Percentiles rank a stretch among this genome's conserved stretches.
phyloP scores from a whole-genome alignment of 1,284 basidiomycete genomes.

The Tranzscheliella williamsii region DNA sequence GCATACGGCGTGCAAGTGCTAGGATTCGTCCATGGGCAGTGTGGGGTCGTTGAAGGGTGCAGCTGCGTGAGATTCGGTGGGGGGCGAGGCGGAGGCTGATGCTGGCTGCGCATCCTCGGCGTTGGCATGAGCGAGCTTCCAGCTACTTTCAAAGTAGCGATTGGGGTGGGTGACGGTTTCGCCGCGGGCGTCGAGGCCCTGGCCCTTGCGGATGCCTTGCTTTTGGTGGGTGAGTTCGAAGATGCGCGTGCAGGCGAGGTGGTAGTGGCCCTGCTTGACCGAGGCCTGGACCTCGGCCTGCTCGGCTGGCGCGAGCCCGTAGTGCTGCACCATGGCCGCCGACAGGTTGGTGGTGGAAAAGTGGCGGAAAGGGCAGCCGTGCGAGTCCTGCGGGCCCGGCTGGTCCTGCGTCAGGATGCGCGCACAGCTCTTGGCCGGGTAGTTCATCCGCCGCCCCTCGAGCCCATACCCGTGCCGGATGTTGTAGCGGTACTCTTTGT shows the following conservation, averaged over 20 bases:
- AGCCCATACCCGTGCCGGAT: constrained; percentile 93
- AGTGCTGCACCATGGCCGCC: constrained; percentile 74
- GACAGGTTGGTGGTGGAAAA: constrained; percentile 83
- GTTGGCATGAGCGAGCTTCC: constrained; percentile 41
- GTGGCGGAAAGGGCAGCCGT: constrained; percentile 95
- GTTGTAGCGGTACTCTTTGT: constrained; percentile 97
- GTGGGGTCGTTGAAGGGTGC: too few relatives aligned
- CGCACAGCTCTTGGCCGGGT: constrained; percentile 90
- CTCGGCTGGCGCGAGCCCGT: constrained; percentile 73
- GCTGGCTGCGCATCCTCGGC: constrained; percentile 9
- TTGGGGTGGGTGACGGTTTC: constrained; percentile 96
- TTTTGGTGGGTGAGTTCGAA: constrained; percentile 86
- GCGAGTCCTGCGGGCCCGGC: constrained; percentile 73
- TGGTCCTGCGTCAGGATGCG: constrained; percentile 81
- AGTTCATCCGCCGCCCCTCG: constrained; percentile 91
- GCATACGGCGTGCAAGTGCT: too few relatives aligned
- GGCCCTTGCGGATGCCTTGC: constrained; percentile 79
- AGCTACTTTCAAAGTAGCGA: constrained; percentile 68
- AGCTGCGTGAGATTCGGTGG: not conserved
- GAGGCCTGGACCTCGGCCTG: constrained; percentile 82
- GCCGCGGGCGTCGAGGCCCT: constrained; percentile 77
- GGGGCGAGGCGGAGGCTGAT: not conserved
- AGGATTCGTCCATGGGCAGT: too few relatives aligned
- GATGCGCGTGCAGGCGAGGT: constrained; percentile 94
- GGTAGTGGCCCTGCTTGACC: constrained; percentile 83